Evolutionary conservation across 2,329 filamentous ascomycete genomes (phyloP), one percentile per base, ranked within the genome.

Genomic region (Blastomyces gilchristii): DNA sequence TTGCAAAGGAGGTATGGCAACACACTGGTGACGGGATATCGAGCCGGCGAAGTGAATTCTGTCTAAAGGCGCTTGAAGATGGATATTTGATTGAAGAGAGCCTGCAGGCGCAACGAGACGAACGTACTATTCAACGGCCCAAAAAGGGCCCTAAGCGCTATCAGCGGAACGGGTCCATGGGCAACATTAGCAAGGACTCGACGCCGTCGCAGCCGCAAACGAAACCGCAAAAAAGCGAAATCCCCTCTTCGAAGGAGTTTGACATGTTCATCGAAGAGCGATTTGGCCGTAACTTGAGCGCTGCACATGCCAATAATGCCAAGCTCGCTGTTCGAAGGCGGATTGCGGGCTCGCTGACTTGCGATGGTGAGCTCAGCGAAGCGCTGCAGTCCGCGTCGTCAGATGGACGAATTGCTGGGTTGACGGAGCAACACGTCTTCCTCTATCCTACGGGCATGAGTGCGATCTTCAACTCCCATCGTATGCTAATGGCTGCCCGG

Each of bases 1-100:
- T 89, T 64, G 90, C 91, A n/a, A 97, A 97, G 75, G 85, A 91
- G 70, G 97, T 96, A 71, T 99, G 94, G 94, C 94, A 97, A 74
- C 94, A 99, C 74, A 89, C 90, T 0, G 94, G 94, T 25, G 92
- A 96, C 65, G 94, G 94, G 18, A 82, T 96, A 16, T 97, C 92
- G 0, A 97, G 92, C 73, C 87, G 94, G 59, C 85, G 91, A 50
- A 92, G 91, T 43, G 93, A 97, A 72, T 97, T 96, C 74, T 96
- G 90, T 72, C 85, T 91, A 65, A 80, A 83, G 52, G 82, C 93
- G 1, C 84, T 95, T 66, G 82, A 83, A 47, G 87, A 93, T 65
- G 86, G 86, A 0, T 79, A 89, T 52, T 78, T 90, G 59, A 79
- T 84, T 2, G 80, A 85, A 61, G 72, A 73, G 41, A 76, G 73